Evolutionary conservation across 441 rosid genomes (phyloP).

Genomic region (Melastoma candidum): DNA sequence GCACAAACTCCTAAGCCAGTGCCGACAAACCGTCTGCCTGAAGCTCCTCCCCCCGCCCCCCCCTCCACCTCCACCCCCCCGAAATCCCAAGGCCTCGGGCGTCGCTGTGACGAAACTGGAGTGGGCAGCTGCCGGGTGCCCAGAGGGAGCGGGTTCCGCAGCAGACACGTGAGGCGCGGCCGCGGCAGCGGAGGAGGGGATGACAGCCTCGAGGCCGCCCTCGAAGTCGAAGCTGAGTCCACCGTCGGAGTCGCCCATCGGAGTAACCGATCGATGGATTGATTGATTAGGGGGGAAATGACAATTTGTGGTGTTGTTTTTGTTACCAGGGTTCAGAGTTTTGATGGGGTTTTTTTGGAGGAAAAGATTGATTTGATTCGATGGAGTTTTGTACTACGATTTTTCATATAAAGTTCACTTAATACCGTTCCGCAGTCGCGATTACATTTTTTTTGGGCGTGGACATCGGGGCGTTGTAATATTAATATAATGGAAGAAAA

Average conservation of each 20-base stretch:
- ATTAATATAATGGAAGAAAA: too few species aligned
- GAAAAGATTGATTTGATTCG: too few species aligned
- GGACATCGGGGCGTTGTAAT: too few species aligned
- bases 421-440: too few species aligned
- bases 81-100: conserved; percentile 10
- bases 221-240: conserved; percentile 94
- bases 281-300: too few species aligned
- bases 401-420: too few species aligned
- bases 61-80: conserved; percentile 5
- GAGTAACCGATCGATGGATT: too few species aligned
- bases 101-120: conserved; percentile 7
- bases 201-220: conserved; percentile 69
- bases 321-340: too few species aligned
- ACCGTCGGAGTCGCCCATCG: conserved; percentile 89
- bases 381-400: too few species aligned
- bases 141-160: neutral
- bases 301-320: too few species aligned
- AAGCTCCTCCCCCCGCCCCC: conserved; percentile 65
- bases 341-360: too few species aligned
- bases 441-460: too few species aligned
- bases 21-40: conserved; percentile 97
- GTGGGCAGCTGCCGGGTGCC: conserved; percentile 5
- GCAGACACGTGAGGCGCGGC: conserved; percentile 20
- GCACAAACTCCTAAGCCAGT: conserved; percentile 96
- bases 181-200: conserved; percentile 31